Base-by-base conservation (phyloP, 805 yeast species). In the Yarrowia yakushimensis region DNA sequence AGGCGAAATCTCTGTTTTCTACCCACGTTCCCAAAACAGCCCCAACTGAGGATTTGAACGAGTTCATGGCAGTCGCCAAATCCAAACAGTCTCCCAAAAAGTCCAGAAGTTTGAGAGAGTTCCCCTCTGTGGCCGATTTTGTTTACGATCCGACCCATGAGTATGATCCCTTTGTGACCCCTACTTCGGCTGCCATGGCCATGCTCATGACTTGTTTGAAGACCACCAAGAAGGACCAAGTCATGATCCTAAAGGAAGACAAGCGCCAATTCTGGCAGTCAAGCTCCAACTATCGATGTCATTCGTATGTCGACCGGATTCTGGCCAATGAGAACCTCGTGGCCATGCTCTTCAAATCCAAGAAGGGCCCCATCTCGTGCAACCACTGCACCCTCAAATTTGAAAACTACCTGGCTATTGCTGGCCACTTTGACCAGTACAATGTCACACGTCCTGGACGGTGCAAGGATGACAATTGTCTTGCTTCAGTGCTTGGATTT, bases 361-460 rank as follows among this genome's bases (percentile, higher is more conserved):
- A 52, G 25, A 52, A 52, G 33, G 59, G 59, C 9, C 59, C 42
- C 17, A 36, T 52, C 17, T 33, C 23, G 25, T 52, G 59, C 33
- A 34, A 25, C 25, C 59, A 52, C 25, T 52, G 59, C 59, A 36
- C 17, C 6, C 23, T 52, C 13, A 8, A 12, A 2, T 52, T 52
- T 10, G 59, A 52, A 33, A 52, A 52, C 33, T 36, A 34, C 43
- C 5, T 52, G 25, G 25, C 31, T 5, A 15, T 52, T 4, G 31
- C 33, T 0, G 33, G 18, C 2, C 59, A 52, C 12, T 25, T 52
- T 7, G 59, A 52, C n/a, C 17, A 15, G 17, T 18, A 34, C 59
- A 23, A 52, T 4, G 12, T 52, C 11, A 15, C 42, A 2, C 59
- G 59, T 25, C 23, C 31, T 7, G 43, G 25, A 0, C n/a, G 34